Percentiles rank a stretch among this genome's conserved stretches.
These are phyloP conservation scores for Tetrapyrgos nigripes DNA, from an alignment of 1,284 basidiomycete species.

Conservation along the genomic window DNA sequence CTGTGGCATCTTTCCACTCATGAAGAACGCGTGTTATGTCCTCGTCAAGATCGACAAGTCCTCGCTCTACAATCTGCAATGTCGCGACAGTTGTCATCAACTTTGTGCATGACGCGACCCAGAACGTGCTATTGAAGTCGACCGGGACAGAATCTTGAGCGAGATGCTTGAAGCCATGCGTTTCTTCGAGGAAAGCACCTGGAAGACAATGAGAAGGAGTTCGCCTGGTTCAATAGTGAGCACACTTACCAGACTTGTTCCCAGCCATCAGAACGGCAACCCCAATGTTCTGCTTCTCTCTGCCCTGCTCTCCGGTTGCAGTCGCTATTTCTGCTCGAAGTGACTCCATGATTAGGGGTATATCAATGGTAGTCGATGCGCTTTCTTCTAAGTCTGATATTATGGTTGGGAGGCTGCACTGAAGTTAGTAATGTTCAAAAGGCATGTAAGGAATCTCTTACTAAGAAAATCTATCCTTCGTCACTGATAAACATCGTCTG, in stretches of 20 bases:
- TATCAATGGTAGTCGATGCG: too few relatives aligned
- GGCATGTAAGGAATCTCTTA: too few relatives aligned
- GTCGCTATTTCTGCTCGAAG: not conserved
- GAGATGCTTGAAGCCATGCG: not conserved
- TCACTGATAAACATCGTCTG: too few relatives aligned
- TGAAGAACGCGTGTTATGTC: not conserved
- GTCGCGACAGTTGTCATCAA: not conserved
- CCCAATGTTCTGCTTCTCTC: not conserved
- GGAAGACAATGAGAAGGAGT: not conserved
- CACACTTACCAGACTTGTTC: not conserved
- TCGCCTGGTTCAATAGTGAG: not conserved
- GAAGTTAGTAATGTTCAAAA: too few relatives aligned
- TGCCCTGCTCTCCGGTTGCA: not conserved
- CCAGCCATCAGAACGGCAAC: not conserved
- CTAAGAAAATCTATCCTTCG: too few relatives aligned
- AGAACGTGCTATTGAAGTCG: not conserved
- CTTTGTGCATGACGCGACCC: not conserved
- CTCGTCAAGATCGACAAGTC: not conserved
- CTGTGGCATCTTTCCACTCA: not conserved
- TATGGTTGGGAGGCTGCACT: too few relatives aligned
- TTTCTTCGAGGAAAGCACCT: not conserved
- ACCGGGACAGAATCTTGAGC: not conserved
- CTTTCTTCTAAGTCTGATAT: too few relatives aligned
- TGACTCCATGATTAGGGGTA: not conserved
- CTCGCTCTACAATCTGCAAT: not conserved